Percentiles rank a stretch among this genome's conserved stretches.
These are phyloP conservation scores for Fomitopsis serialis DNA, from an alignment of 768 basidiomycete genomes.

Conservation along the genomic window DNA sequence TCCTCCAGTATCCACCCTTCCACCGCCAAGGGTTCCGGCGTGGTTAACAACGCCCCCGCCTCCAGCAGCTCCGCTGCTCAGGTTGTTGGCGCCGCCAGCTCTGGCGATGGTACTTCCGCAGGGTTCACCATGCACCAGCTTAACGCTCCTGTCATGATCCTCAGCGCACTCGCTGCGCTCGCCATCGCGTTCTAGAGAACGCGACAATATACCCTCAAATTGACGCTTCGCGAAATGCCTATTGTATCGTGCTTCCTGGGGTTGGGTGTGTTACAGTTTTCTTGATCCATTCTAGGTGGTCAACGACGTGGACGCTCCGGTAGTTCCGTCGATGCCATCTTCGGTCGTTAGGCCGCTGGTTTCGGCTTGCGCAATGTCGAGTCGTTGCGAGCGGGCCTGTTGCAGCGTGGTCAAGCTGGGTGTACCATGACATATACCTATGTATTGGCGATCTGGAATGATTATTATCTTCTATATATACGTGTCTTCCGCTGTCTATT, in stretches of 20 bases:
- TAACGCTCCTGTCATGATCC: slow-evolving; percentile 2
- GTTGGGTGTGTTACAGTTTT: not conserved
- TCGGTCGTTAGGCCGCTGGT: slow-evolving; percentile 4
- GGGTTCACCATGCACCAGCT: slow-evolving; percentile 5
- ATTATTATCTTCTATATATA: not conserved
- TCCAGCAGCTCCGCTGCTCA: slow-evolving; percentile 11
- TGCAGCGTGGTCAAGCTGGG: slow-evolving; percentile 6
- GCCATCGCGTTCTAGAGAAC: not conserved
- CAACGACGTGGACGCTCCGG: not conserved
- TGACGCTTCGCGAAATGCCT: slow-evolving; percentile 1
- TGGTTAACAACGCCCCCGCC: slow-evolving; percentile 7
- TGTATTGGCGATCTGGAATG: slow-evolving; percentile 2
- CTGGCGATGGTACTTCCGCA: slow-evolving; percentile 9
- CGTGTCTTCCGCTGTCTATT: not conserved
- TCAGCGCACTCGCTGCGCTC: slow-evolving; percentile 4
- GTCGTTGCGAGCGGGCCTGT: slow-evolving; percentile 4
- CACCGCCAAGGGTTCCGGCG: not conserved
- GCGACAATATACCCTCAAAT: slow-evolving; percentile 1
- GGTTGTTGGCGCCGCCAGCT: slow-evolving; percentile 32
- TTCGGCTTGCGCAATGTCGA: not conserved
- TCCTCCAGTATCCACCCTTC: not conserved
- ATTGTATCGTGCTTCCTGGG: slow-evolving; percentile 1
- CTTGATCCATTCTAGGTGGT: not conserved
- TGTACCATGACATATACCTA: slow-evolving; percentile 3
- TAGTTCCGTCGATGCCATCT: not conserved